Base-by-base conservation (phyloP, 129 eudicot species). In the Cynara cardunculus region DNA sequence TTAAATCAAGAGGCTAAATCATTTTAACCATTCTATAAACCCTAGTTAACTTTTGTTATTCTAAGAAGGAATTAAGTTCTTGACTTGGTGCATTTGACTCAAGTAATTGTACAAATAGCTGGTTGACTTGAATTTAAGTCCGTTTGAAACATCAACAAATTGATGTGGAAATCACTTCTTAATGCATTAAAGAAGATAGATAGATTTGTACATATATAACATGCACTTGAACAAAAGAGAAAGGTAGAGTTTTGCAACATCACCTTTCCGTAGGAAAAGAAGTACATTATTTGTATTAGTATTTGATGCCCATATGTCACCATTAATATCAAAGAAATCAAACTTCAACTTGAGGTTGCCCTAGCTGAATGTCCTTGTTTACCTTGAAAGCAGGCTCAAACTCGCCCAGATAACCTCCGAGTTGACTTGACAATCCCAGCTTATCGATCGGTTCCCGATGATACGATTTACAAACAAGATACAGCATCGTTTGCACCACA, bases 391-490 rank as follows among this genome's bases (percentile, higher is more conserved):
- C 49, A 31, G 81, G 80, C 65, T 79, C 87, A 18, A 74, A 53
- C 73, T 84, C 84, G 12, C 87, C 84, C 3, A 84, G 18, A 66
- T 84, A 84, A 68, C 87, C 80, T 25, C 83, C 87, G 3, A 84
- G 83, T 65, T 84, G 87, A 66, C 71, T 80, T 2, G 87, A 79
- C 34, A 84, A 84, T 4, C 78, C 83, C 28, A 34, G 4, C 77
- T 68, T 84, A 56, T 79, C 81, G 1, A 84, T 84, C 4, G 53
- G 80, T 56, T 84, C 87, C 0, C 62, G 27, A 64, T 84, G 84
- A 69, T 84, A 79, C 14, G 87, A 84, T 25, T 84, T 84, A 73
- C 87, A 84, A 53, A 79, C 84, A 25, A 84, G 77, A 61, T 84
- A 84, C 32, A 84, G 65, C 80, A 84, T 75, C 1, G 84, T 84